Percentiles rank a stretch among this genome's conserved stretches.
Conservation (phyloP, 345 rosid genomes). For the Litchi chinensis region DNA sequence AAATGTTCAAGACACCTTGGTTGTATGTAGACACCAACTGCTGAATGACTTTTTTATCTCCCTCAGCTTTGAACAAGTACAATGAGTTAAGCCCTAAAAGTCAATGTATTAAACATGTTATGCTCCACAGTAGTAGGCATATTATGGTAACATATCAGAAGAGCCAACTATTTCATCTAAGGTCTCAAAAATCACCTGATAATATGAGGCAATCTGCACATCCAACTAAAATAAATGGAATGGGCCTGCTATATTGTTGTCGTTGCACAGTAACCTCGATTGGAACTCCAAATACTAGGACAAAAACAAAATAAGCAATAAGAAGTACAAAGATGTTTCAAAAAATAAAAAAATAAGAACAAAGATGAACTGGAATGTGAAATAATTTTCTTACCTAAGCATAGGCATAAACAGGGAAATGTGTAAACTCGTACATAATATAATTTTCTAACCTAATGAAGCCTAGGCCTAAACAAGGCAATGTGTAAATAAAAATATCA, state of each 20-base stretch:
- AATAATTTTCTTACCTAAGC: neutral
- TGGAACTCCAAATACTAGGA: conserved; percentile 88
- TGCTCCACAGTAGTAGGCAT: neutral
- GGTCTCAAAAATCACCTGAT: conserved; percentile 56
- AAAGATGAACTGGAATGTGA: neutral
- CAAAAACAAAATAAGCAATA: conserved; percentile 8
- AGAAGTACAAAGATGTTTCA: neutral
- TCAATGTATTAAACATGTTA: conserved; percentile 10
- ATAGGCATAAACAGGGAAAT: neutral
- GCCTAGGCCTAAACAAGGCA: neutral
- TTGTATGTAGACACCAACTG: conserved; percentile 80
- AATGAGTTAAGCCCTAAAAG: conserved; percentile 69
- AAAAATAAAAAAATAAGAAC: neutral
- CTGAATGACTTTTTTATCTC: conserved; percentile 68
- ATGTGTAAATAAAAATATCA: neutral
- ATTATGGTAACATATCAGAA: neutral
- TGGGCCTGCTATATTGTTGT: conserved; percentile 62
- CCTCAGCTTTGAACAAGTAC: conserved; percentile 76
- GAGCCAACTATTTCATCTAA: neutral
- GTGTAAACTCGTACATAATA: no score
- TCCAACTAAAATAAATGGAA: conserved; percentile 68
- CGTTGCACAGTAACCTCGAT: conserved; percentile 75
- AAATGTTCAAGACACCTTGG: conserved; percentile 53
- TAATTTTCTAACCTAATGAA: neutral
- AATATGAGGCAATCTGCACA: conserved; percentile 83